Conservation (phyloP, 1,284 basidiomycete genomes). For the Ceratobasidium sp. region DNA sequence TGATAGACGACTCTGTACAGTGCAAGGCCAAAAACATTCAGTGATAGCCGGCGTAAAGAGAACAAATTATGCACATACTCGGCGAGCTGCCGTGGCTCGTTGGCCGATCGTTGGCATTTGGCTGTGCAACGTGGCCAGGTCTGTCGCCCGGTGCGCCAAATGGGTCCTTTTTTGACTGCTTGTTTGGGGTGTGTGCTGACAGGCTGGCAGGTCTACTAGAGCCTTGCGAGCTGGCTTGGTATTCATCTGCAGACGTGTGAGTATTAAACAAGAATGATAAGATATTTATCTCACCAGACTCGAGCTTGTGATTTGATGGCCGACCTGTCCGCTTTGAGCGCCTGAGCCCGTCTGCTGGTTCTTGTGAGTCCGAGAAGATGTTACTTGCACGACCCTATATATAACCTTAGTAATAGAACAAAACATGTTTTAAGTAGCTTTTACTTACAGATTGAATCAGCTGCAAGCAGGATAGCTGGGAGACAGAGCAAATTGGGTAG, state of each 20-base stretch:
- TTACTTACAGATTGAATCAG: too few species aligned
- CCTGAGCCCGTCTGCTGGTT: not conserved
- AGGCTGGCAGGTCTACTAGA: slow-evolving; percentile 7
- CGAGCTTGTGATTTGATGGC: slow-evolving; percentile 5
- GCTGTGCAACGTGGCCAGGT: not conserved
- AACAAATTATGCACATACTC: slow-evolving; percentile 8
- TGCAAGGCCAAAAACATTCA: not conserved
- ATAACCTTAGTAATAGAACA: too few species aligned
- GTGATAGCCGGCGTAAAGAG: not conserved
- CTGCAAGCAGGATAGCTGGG: too few species aligned
- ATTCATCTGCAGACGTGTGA: slow-evolving; percentile 15
- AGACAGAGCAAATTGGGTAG: too few species aligned
- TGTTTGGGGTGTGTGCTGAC: not conserved
- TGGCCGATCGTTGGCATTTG: not conserved
- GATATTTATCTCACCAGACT: slow-evolving; percentile 12
- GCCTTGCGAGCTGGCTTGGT: slow-evolving; percentile 19
- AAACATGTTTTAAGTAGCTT: too few species aligned
- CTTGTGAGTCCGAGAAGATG: not conserved
- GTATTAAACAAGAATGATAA: not conserved
- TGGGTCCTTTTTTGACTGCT: not conserved
- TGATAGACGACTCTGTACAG: slow-evolving; percentile 1
- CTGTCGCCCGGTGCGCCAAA: not conserved
- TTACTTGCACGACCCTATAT: not conserved
- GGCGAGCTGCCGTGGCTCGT: slow-evolving; percentile 10
- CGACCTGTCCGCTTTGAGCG: not conserved